These are phyloP conservation scores for Leccinum proliferum DNA, from an alignment of 1,284 basidiomycete genomes.

Conservation along the genomic window DNA sequence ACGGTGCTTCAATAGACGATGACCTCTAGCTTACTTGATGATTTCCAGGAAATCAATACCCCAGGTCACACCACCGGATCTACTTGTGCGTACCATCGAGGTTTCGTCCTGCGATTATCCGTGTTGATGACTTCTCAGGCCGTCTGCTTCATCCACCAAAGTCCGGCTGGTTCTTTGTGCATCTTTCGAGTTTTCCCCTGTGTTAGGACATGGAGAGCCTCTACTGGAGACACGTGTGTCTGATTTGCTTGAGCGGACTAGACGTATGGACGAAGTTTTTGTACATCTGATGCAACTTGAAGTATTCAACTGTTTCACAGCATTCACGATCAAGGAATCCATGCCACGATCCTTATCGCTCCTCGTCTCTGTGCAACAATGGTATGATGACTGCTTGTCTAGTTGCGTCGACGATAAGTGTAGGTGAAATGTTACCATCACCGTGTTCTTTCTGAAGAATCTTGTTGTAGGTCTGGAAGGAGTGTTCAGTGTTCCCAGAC, in stretches of 20 bases:
- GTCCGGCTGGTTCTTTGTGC: conserved; percentile 10
- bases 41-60: too few species aligned
- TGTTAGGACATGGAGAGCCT: conserved; percentile 12
- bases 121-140: conserved; percentile 2
- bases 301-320: not conserved
- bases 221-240: not conserved
- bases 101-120: not conserved
- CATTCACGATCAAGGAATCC: not conserved
- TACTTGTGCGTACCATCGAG: too few species aligned
- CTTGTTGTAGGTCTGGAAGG: too few species aligned
- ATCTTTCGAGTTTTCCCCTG: conserved; percentile 10
- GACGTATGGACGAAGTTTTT: not conserved
- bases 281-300: too few species aligned
- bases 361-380: not conserved
- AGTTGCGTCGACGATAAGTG: not conserved
- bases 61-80: too few species aligned
- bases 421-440: not conserved
- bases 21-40: too few species aligned
- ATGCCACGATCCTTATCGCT: not conserved
- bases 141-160: not conserved
- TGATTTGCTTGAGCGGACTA: conserved; percentile 2
- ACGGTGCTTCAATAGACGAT: too few species aligned
- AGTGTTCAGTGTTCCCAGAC: too few species aligned
- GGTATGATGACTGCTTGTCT: not conserved
- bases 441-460: not conserved